These are phyloP conservation scores for Yarrowia porcina DNA, from an alignment of 805 yeast genomes.

Conservation along the genomic window DNA sequence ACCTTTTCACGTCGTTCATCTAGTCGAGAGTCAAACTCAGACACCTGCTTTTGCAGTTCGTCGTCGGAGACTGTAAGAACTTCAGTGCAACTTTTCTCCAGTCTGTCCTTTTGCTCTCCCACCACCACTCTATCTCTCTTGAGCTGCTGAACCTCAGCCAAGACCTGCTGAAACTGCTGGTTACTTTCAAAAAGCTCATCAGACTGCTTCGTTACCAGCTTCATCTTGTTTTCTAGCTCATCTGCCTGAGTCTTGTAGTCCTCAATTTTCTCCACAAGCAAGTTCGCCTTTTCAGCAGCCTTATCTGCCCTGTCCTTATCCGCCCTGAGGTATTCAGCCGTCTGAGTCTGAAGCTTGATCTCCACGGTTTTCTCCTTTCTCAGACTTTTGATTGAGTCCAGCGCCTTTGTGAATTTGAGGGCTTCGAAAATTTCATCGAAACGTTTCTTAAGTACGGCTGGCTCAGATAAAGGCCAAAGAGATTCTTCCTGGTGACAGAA, in stretches of 20 bases:
- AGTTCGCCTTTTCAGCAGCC: constrained; percentile 48
- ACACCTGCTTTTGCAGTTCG: constrained; percentile 38
- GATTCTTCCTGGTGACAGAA: constrained; percentile 98
- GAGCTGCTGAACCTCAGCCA: constrained; percentile 61
- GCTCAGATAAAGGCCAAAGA: constrained; percentile 94
- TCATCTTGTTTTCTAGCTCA: constrained; percentile 49
- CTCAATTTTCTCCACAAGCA: constrained; percentile 46
- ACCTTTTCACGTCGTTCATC: constrained; percentile 30
- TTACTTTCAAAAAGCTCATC: constrained; percentile 67
- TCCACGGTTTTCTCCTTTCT: constrained; percentile 76
- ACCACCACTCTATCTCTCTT: constrained; percentile 48
- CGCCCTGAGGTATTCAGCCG: constrained; percentile 68
- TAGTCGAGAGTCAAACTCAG: constrained; percentile 1
- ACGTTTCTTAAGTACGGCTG: constrained; percentile 79
- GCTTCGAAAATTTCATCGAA: constrained; percentile 98
- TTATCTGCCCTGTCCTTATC: constrained; percentile 72
- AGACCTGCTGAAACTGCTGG: constrained; percentile 72
- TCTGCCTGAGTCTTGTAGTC: constrained; percentile 49
- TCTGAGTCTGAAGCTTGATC: constrained; percentile 69
- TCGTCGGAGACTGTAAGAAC: constrained; percentile 46
- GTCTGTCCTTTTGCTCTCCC: constrained; percentile 50
- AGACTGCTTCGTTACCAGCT: constrained; percentile 53
- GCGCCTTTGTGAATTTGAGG: constrained; percentile 82
- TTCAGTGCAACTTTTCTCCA: constrained; percentile 46
- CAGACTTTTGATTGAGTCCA: constrained; percentile 71